These are phyloP conservation scores for Jackrogersella minutella DNA, from an alignment of 495 filamentous ascomycete genomes.

Conservation along the genomic window DNA sequence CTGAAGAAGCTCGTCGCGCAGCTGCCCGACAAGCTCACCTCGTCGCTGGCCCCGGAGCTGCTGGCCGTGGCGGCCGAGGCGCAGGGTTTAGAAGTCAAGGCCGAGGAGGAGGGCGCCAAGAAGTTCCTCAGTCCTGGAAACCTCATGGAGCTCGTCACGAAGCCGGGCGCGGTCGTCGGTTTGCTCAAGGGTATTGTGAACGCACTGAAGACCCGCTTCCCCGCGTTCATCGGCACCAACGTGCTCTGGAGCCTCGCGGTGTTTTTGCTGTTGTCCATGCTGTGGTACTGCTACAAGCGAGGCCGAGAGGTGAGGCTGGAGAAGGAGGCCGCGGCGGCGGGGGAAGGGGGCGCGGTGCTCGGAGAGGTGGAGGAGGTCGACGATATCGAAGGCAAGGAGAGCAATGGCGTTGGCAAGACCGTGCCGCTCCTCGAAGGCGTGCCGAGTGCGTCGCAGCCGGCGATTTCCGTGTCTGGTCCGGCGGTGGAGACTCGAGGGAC, in stretches of 20 bases:
- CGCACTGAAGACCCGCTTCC: constrained; percentile 82
- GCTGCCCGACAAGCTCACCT: constrained; percentile 82
- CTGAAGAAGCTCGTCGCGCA: constrained; percentile 88
- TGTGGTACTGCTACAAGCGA: constrained; percentile 98
- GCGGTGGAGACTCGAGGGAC: neutral
- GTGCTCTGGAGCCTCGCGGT: constrained; percentile 85
- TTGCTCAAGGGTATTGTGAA: constrained; percentile 88
- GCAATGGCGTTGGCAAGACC: neutral
- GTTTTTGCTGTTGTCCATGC: constrained; percentile 84
- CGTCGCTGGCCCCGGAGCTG: constrained; percentile 77
- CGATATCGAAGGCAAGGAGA: neutral
- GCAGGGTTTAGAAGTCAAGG: constrained; percentile 59
- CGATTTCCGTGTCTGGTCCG: constrained; percentile 11
- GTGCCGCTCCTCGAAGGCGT: neutral
- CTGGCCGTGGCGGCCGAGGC: constrained; percentile 77
- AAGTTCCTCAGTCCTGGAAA: constrained; percentile 47
- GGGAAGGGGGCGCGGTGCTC: neutral
- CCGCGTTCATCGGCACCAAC: constrained; percentile 83
- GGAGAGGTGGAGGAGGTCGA: neutral
- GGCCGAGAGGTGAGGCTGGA: constrained; percentile 85
- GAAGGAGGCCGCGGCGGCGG: constrained; percentile 57
- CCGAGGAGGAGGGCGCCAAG: neutral
- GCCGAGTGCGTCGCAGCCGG: neutral
- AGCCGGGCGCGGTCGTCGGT: constrained; percentile 81
- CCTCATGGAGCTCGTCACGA: constrained; percentile 81